phyloP scores from a whole-genome alignment of 2,329 filamentous ascomycete genomes.

The Microdochium bolleyi region DNA sequence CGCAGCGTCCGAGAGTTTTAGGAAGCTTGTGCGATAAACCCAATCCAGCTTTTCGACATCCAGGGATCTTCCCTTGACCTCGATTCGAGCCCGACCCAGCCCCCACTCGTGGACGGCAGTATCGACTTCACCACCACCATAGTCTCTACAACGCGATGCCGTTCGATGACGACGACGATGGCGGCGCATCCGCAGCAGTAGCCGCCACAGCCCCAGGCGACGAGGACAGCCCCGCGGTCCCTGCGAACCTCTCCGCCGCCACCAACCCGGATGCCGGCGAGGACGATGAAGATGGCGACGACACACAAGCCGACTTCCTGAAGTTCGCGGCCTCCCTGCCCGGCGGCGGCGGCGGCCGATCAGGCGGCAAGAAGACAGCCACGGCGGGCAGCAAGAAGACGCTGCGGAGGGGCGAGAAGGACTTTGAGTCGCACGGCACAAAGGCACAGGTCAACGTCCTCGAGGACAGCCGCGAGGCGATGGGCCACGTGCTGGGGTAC shows the following conservation, averaged over 20 bases:
- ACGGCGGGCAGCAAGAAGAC: constrained; percentile 48
- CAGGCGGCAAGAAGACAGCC: constrained; percentile 9
- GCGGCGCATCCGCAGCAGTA: constrained; percentile 2
- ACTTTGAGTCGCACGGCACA: constrained; percentile 92
- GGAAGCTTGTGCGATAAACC: too few relatives aligned
- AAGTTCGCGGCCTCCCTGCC: constrained; percentile 49
- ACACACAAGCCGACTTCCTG: constrained; percentile 82
- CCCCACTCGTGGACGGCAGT: too few relatives aligned
- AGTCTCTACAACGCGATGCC: constrained; percentile 24
- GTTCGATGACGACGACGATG: constrained; percentile 35
- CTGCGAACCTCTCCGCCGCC: constrained; percentile 9
- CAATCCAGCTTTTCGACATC: too few relatives aligned
- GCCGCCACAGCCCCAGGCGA: constrained; percentile 2
- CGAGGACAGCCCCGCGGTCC: constrained; percentile 6
- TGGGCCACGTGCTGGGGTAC: constrained; percentile 79
- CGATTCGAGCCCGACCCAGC: too few relatives aligned
- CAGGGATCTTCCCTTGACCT: too few relatives aligned
- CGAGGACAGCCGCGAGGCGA: constrained; percentile 73
- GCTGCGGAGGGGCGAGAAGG: constrained; percentile 90
- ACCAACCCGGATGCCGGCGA: constrained; percentile 11
- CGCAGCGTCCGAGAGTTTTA: too few relatives aligned
- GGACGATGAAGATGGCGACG: constrained; percentile 44
- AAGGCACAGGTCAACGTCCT: constrained; percentile 70
- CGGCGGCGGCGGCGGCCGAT: constrained; percentile 8
- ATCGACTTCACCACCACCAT: too few relatives aligned